Conservation (phyloP, 1,284 basidiomycete genomes). For the Leccinum angustisporum region DNA sequence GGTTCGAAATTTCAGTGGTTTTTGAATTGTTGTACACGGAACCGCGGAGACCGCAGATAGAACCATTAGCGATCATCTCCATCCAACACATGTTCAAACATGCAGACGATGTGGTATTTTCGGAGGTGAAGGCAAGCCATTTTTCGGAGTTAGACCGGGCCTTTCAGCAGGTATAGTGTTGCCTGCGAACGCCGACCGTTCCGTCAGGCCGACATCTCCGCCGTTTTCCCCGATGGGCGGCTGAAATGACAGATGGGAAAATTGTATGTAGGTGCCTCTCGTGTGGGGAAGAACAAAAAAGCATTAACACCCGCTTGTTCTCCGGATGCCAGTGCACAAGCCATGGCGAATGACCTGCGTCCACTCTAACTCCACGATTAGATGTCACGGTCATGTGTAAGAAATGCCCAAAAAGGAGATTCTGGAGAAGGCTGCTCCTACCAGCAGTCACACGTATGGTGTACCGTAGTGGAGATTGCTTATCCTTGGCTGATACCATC, state of each 20-base stretch:
- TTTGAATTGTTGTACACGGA: constrained; percentile 21
- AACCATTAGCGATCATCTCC: constrained; percentile 8
- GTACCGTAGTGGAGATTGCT: not conserved
- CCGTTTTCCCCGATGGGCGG: not conserved
- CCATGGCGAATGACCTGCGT: not conserved
- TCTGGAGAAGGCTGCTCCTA: not conserved
- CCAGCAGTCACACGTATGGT: not conserved
- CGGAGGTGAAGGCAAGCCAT: not conserved
- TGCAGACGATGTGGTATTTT: not conserved
- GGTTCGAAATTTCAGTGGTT: constrained; percentile 1
- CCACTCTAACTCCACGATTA: constrained; percentile 22
- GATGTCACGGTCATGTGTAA: not conserved
- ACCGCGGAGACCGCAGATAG: constrained; percentile 12
- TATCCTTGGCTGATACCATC: not conserved
- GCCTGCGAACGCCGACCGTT: not conserved
- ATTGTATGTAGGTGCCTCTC: not conserved
- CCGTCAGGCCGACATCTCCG: not conserved
- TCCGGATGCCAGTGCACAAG: not conserved
- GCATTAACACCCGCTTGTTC: not conserved
- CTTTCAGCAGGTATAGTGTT: not conserved
- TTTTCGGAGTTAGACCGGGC: constrained; percentile 29
- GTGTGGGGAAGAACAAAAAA: not conserved
- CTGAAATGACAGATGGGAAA: not conserved
- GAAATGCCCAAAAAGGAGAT: not conserved
- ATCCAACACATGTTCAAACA: not conserved